These are phyloP conservation scores for Leptosphaerulina australis DNA, from an alignment of 2,329 filamentous ascomycete genomes.

Conservation along the genomic window DNA sequence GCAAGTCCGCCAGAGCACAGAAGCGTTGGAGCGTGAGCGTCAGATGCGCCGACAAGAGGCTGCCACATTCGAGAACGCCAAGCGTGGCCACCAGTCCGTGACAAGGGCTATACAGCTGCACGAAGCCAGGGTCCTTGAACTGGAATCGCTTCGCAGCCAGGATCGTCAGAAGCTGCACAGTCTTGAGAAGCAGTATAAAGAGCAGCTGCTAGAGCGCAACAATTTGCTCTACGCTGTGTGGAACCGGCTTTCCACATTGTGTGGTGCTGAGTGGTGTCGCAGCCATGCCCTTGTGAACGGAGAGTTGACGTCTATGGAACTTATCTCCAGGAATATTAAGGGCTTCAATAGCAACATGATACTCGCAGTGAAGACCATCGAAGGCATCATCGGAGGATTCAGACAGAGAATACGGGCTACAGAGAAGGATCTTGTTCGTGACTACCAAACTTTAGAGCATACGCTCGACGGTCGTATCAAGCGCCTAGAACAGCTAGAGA, in stretches of 20 bases:
- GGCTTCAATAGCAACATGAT: slow-evolving; percentile 91
- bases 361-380: slow-evolving; percentile 84
- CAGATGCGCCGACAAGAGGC: slow-evolving; percentile 84
- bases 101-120: slow-evolving; percentile 84
- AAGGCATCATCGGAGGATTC: slow-evolving; percentile 78
- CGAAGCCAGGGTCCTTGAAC: slow-evolving; percentile 81
- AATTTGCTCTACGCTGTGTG: slow-evolving; percentile 85
- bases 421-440: slow-evolving; percentile 88
- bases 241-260: slow-evolving; percentile 84
- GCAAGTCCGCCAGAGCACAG: slow-evolving; percentile 81
- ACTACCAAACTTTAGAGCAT: slow-evolving; percentile 85
- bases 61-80: slow-evolving; percentile 83
- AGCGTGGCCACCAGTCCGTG: slow-evolving; percentile 85
- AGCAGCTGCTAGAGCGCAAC: slow-evolving; percentile 89
- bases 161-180: slow-evolving; percentile 77
- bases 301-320: slow-evolving; percentile 81
- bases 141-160: slow-evolving; percentile 77
- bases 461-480: slow-evolving; percentile 80
- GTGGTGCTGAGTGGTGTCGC: slow-evolving; percentile 90
- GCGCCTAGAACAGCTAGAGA: slow-evolving; percentile 86
- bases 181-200: slow-evolving; percentile 80
- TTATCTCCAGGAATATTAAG: slow-evolving; percentile 81
- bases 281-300: slow-evolving; percentile 88
- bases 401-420: slow-evolving; percentile 79
- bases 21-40: slow-evolving; percentile 90